These are phyloP conservation scores for Guyanaporus albipodus DNA, from an alignment of 768 basidiomycete genomes.

Conservation along the genomic window DNA sequence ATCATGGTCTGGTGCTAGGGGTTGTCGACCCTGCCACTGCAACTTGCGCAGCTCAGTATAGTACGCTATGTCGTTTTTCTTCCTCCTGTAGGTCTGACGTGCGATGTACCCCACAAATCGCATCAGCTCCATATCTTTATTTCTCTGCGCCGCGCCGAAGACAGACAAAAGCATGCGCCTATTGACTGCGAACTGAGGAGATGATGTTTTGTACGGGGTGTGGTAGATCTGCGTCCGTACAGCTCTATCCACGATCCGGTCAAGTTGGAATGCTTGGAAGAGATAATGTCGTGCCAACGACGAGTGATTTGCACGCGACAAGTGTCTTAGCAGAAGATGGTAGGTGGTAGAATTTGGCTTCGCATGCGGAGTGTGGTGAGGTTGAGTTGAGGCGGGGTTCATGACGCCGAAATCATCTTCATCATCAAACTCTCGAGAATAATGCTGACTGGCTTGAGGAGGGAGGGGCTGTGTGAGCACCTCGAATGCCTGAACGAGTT, in stretches of 20 bases:
- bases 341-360: slow-evolving; percentile 66
- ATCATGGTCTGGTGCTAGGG: slow-evolving; percentile 20
- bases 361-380: slow-evolving; percentile 40
- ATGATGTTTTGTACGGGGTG: slow-evolving; percentile 32
- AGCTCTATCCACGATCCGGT: slow-evolving; percentile 33
- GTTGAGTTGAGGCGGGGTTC: slow-evolving; percentile 35
- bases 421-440: slow-evolving; percentile 58
- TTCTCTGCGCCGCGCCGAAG: slow-evolving; percentile 53
- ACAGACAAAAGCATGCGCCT: slow-evolving; percentile 54
- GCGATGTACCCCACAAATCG: slow-evolving; percentile 53
- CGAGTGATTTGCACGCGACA: slow-evolving; percentile 45
- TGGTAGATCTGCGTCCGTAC: slow-evolving; percentile 34
- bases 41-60: slow-evolving; percentile 35
- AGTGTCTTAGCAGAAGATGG: slow-evolving; percentile 54
- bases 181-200: slow-evolving; percentile 56
- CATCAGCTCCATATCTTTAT: slow-evolving; percentile 56
- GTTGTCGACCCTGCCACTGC: slow-evolving; percentile 21
- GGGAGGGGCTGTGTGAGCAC: slow-evolving; percentile 72
- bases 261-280: slow-evolving; percentile 46
- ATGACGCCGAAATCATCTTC: slow-evolving; percentile 52
- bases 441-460: slow-evolving; percentile 39
- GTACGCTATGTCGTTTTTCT: slow-evolving; percentile 44
- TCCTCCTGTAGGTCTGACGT: slow-evolving; percentile 43
- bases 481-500: slow-evolving; percentile 73
- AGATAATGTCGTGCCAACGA: slow-evolving; percentile 66